Percentiles rank a stretch among this genome's conserved stretches.
Conservation (phyloP, 176 grass and related monocot species). For the Oryza australiensis region DNA sequence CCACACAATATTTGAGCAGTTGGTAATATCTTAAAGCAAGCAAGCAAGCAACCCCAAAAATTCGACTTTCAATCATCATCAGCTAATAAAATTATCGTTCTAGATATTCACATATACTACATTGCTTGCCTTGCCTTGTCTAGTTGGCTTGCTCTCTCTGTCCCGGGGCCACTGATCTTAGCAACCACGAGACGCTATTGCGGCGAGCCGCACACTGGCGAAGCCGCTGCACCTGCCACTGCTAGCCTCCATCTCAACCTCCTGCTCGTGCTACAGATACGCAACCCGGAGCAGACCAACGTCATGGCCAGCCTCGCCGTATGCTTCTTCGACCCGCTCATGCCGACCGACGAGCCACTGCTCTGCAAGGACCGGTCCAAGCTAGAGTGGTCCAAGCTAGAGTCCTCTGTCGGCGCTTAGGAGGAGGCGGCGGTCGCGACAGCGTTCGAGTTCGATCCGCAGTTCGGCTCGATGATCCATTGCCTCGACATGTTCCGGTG, state of each 20-base stretch:
- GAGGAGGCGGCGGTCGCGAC: background rate
- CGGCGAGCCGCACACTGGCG: background rate
- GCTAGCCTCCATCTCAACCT: slow-evolving; percentile 45
- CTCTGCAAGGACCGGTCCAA: slow-evolving; percentile 39
- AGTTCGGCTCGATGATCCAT: slow-evolving; percentile 60
- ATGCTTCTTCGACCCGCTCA: slow-evolving; percentile 85
- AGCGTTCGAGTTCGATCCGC: slow-evolving; percentile 58
- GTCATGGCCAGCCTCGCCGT: slow-evolving; percentile 60
- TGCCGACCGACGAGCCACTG: slow-evolving; percentile 79
- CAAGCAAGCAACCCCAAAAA: slow-evolving; percentile 11
- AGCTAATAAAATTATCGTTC: background rate
- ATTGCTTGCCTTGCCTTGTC: background rate
- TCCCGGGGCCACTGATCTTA: background rate
- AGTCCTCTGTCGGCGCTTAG: slow-evolving; percentile 36
- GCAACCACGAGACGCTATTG: slow-evolving; percentile 1
- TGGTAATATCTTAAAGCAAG: background rate
- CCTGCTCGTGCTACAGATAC: slow-evolving; percentile 56
- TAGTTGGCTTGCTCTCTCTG: background rate
- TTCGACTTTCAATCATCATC: too few relatives aligned
- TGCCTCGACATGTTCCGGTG: slow-evolving; percentile 85
- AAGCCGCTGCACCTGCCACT: background rate
- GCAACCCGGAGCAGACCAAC: slow-evolving; percentile 46
- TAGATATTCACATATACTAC: background rate
- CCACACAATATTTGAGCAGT: background rate
- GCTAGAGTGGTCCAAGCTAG: too few relatives aligned